Conservation (phyloP, 2,329 filamentous ascomycete genomes). For the Ceratocystis ficicola region DNA sequence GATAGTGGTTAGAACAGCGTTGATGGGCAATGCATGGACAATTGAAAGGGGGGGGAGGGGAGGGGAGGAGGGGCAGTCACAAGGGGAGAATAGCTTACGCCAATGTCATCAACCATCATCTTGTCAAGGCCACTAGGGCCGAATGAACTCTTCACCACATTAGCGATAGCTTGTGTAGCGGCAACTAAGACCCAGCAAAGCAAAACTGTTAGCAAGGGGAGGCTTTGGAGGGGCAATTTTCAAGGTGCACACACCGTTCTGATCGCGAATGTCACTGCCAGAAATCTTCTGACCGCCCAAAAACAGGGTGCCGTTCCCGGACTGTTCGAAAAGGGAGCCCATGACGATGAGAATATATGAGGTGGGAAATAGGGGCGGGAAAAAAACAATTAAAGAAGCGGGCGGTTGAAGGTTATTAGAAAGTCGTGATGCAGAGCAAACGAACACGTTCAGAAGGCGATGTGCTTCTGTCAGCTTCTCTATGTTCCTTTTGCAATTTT, state of each 20-base stretch:
- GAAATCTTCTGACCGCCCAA: slow-evolving; percentile 96
- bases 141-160: slow-evolving; percentile 98
- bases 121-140: slow-evolving; percentile 95
- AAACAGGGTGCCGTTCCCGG: slow-evolving; percentile 90
- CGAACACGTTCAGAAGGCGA: slow-evolving; percentile 20
- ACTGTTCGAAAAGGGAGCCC: slow-evolving; percentile 93
- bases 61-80: not conserved
- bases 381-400: slow-evolving; percentile 16
- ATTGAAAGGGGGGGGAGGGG: not conserved
- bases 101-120: slow-evolving; percentile 99
- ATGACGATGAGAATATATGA: slow-evolving; percentile 38
- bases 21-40: slow-evolving; percentile 21
- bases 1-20: not conserved
- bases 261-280: slow-evolving; percentile 88
- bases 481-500: slow-evolving; percentile 14
- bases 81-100: slow-evolving; percentile 43
- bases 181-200: slow-evolving; percentile 46
- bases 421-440: slow-evolving; percentile 17
- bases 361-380: slow-evolving; percentile 4
- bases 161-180: slow-evolving; percentile 92
- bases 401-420: slow-evolving; percentile 8
- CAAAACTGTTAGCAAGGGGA: slow-evolving; percentile 12
- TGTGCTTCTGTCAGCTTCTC: slow-evolving; percentile 23
- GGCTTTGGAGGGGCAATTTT: slow-evolving; percentile 18
- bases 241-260: slow-evolving; percentile 57